Percentiles rank a stretch among this genome's conserved stretches.
Evolutionary conservation across 1,284 basidiomycete genomes (phyloP).

Genomic region (Puccinia hordei): DNA sequence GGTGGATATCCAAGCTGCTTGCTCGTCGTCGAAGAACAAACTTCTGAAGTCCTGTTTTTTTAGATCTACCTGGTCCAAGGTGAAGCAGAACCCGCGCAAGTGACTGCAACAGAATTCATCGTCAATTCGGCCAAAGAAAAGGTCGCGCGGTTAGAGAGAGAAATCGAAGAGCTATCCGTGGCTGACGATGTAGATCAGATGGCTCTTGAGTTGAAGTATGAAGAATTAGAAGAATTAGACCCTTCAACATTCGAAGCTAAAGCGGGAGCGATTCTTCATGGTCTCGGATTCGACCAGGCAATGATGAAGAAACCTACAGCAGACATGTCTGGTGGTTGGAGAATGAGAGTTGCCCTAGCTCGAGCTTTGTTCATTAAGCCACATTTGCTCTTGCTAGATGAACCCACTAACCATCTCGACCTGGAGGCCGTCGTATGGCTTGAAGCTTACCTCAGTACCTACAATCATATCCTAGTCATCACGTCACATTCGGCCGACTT

Average conservation of each 20-base stretch:
- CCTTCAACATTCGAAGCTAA: conserved; percentile 93
- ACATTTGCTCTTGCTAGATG: conserved; percentile 64
- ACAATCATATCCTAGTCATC: conserved; percentile 96
- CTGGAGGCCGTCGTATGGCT: conserved; percentile 98
- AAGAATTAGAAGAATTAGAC: conserved; percentile 96
- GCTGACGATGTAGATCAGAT: conserved; percentile 87
- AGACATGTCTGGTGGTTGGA: conserved; percentile 98
- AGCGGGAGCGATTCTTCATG: conserved; percentile 91
- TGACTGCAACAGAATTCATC: conserved; percentile 95
- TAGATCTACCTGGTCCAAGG: conserved; percentile 91
- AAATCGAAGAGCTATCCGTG: conserved; percentile 88
- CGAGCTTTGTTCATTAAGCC: conserved; percentile 95
- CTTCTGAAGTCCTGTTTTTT: conserved; percentile 9
- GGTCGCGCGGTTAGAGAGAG: conserved; percentile 89
- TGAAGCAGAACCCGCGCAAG: conserved; percentile 93
- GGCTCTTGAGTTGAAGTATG: conserved; percentile 83
- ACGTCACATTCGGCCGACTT: conserved; percentile 97
- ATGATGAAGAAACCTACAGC: conserved; percentile 98
- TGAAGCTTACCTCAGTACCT: conserved; percentile 94
- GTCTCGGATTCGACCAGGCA: conserved; percentile 83
- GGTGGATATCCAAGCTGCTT: neutral
- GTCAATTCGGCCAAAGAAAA: conserved; percentile 88
- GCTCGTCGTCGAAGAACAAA: no score
- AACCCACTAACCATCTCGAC: conserved; percentile 80
- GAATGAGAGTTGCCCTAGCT: conserved; percentile 96